Evolutionary conservation across 208 protist genomes (phyloP).

Genomic region (Angomonas deanei): DNA sequence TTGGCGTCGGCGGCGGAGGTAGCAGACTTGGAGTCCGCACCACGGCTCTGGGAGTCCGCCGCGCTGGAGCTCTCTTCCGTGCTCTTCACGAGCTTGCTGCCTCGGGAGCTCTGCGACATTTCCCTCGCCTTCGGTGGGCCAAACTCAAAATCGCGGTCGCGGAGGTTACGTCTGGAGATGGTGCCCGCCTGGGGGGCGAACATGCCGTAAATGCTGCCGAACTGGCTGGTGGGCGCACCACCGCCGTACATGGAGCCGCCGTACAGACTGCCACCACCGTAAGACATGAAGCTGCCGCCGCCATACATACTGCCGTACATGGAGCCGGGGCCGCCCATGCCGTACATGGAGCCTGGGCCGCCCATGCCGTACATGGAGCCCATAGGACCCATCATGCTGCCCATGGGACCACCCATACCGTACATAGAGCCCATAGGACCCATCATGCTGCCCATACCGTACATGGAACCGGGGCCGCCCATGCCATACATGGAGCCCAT

Average conservation of each 20-base stretch:
- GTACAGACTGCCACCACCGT: constrained; percentile 21
- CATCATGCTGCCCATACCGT: constrained; percentile 18
- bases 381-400: constrained; percentile 17
- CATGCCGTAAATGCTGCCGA: constrained; percentile 9
- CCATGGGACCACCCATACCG: constrained; percentile 16
- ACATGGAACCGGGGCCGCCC: constrained; percentile 16
- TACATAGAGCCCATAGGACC: constrained; percentile 18
- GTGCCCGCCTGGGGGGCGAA: constrained; percentile 1
- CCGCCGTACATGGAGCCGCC: constrained; percentile 18
- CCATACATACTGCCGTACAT: constrained; percentile 20
- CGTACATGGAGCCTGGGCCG: constrained; percentile 22
- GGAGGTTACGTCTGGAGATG: neutral
- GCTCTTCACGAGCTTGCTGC: neutral
- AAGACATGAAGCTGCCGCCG: constrained; percentile 16
- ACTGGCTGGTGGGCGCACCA: neutral
- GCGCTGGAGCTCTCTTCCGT: neutral
- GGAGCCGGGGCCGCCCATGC: constrained; percentile 14
- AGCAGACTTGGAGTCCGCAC: neutral
- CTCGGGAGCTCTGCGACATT: neutral
- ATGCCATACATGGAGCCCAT: constrained; percentile 28
- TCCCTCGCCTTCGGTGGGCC: constrained; percentile 8
- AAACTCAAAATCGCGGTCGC: neutral
- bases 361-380: constrained; percentile 20
- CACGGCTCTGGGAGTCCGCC: neutral
- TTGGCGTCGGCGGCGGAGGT: neutral